Evolutionary conservation across 306 rosid genomes (phyloP), one percentile per base, ranked within the genome.

Genomic region (Inga oerstediana): DNA sequence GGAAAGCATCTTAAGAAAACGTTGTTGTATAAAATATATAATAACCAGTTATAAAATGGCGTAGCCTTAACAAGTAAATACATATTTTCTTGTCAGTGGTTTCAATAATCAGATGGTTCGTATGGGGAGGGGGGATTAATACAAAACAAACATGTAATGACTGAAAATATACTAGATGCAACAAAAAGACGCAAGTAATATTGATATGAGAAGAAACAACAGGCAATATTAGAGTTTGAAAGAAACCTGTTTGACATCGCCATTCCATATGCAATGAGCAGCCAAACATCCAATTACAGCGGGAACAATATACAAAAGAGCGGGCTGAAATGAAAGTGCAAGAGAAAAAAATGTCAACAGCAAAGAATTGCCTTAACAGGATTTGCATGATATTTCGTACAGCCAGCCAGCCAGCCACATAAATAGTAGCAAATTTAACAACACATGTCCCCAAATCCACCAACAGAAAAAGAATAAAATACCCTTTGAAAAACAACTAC

Each of bases 221-320:
- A 75, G 80, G 39, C 48, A 74, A 72, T 72, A 44, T 17, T 44
- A 52, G 74, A 81, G 71, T 71, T 72, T 5, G 24, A 82, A 72
- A 89, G 94, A 85, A 83, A 97, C 99, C 95, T 87, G 97, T 86
- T 94, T 97, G 79, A 92, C 94, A 72, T 97, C 99, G 8, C 97
- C 97, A 86, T 97, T 97, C 97, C 97, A 97, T 75, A 90, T 7
- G 87, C 94, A 93, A 76, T 97, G 99, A 74, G 90, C 90, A 78
- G 99, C 98, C 94, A 97, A 87, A 88, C 91, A 94, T 89, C 99
- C 99, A 86, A 94, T 89, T 72, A 94, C 98, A 79, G 90, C 58
- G 15, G 99, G 99, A 49, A 97, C 99, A 84, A 97, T 97, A 80
- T 97, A 94, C 87, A 97, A 81, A 64, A 97, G 97, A 8, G 99